Percentiles rank a stretch among this genome's conserved stretches.
phyloP scores from a whole-genome alignment of 768 basidiomycete genomes.

The Podaxis sp. region DNA sequence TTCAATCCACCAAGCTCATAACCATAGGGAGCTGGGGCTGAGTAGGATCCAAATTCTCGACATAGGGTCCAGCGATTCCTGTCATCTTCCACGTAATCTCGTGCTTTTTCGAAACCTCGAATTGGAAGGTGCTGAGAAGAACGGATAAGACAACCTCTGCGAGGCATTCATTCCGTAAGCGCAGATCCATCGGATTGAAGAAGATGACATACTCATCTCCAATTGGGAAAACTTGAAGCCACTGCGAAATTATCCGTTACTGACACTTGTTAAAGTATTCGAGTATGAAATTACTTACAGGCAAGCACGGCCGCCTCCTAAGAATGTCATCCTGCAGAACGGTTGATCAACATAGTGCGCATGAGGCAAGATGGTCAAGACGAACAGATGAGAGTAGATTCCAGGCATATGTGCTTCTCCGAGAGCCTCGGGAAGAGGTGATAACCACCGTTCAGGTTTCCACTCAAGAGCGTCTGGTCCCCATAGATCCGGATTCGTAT shows the following conservation, averaged over 20 bases:
- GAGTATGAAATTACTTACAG: not conserved
- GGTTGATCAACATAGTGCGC: no score
- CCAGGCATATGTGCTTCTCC: no score
- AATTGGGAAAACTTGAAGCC: constrained; percentile 14
- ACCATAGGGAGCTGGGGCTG: not conserved
- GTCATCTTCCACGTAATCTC: constrained; percentile 15
- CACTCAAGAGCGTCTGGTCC: no score
- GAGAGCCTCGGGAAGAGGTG: no score
- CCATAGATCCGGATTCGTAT: no score
- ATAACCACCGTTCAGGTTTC: no score
- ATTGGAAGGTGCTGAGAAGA: constrained; percentile 14
- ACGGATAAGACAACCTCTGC: constrained; percentile 19
- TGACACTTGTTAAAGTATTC: not conserved
- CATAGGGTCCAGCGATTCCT: constrained; percentile 3
- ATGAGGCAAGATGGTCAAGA: not conserved
- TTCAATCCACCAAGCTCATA: not conserved
- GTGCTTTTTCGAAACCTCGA: not conserved
- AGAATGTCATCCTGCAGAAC: constrained; percentile 15
- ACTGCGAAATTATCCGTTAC: not conserved
- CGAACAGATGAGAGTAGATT: no score
- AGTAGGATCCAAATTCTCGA: not conserved
- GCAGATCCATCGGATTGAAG: not conserved
- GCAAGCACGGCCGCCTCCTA: constrained; percentile 1
- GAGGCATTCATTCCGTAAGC: not conserved
- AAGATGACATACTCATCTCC: constrained; percentile 9